A percentile compares a stretch with the other conserved stretches of the same genome.
These are phyloP conservation scores for Backusella mclennaniae DNA, from an alignment of 192 early-diverging fungal genomes.

Conservation along the genomic window DNA sequence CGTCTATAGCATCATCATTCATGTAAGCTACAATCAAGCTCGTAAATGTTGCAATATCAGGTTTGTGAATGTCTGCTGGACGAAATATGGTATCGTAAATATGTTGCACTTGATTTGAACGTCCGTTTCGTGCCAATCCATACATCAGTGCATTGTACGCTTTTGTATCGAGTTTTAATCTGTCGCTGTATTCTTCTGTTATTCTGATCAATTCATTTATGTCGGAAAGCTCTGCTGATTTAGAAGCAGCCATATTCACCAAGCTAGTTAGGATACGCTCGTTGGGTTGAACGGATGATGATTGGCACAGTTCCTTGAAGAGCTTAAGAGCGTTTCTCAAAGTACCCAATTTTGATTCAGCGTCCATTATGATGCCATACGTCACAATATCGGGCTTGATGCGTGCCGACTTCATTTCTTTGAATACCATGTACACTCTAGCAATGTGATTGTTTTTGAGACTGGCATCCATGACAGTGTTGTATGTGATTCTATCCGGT, in stretches of 20 bases:
- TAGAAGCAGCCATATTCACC: constrained; percentile 15
- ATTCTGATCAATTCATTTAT: not conserved
- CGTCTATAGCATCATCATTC: constrained; percentile 14
- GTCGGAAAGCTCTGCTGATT: not conserved
- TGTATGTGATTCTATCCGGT: constrained; percentile 28
- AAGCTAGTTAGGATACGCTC: constrained; percentile 25
- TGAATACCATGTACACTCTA: constrained; percentile 28
- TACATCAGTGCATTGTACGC: constrained; percentile 30
- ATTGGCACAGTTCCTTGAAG: constrained; percentile 20
- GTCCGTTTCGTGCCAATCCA: constrained; percentile 18
- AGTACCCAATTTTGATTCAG: constrained; percentile 17
- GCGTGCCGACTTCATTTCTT: constrained; percentile 19
- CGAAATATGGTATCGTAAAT: constrained; percentile 30
- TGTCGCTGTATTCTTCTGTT: not conserved
- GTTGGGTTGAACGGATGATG: constrained; percentile 10
- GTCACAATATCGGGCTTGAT: constrained; percentile 30
- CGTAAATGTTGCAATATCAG: constrained; percentile 30
- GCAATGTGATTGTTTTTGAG: constrained; percentile 7
- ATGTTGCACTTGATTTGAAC: constrained; percentile 25
- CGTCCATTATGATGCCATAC: constrained; percentile 35
- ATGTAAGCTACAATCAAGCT: constrained; percentile 33
- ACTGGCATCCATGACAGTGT: constrained; percentile 26
- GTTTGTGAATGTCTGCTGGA: not conserved
- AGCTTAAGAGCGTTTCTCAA: constrained; percentile 17
- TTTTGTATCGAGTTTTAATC: constrained; percentile 1